phyloP scores from a whole-genome alignment of 106 monocot genomes.

The Vanilla planifolia region DNA sequence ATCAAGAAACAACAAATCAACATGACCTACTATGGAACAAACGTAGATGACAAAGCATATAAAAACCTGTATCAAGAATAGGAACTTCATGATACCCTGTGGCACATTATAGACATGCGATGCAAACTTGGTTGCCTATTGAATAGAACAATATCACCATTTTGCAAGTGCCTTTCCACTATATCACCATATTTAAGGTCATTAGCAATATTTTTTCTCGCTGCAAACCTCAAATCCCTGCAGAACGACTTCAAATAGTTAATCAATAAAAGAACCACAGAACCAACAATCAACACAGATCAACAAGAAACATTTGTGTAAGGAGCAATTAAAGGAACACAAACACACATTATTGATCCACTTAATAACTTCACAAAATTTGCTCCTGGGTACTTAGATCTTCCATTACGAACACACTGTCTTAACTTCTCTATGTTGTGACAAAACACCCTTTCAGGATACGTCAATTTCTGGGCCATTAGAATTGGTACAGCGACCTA shows the following conservation, averaged over 20 bases:
- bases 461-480: constrained; percentile 81
- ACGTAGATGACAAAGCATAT: background rate
- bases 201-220: constrained; percentile 67
- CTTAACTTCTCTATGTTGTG: constrained; percentile 97
- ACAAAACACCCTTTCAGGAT: constrained; percentile 81
- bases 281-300: no score
- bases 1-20: background rate
- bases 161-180: constrained; percentile 91
- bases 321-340: background rate
- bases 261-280: constrained; percentile 4
- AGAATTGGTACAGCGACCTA: constrained; percentile 87
- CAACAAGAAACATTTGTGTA: no score
- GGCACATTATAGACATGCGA: constrained; percentile 99
- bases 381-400: constrained; percentile 86
- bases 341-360: constrained; percentile 59
- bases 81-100: constrained; percentile 45
- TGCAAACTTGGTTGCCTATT: constrained; percentile 98
- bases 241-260: background rate
- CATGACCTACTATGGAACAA: background rate
- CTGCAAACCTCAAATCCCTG: constrained; percentile 75
- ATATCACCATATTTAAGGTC: constrained; percentile 79
- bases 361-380: constrained; percentile 59
- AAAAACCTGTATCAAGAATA: constrained; percentile 2
- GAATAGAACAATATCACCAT: constrained; percentile 97
- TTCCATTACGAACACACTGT: constrained; percentile 78